These are phyloP conservation scores for Trichoderma atrobrunneum DNA, from an alignment of 2,329 filamentous ascomycete genomes.

Conservation along the genomic window DNA sequence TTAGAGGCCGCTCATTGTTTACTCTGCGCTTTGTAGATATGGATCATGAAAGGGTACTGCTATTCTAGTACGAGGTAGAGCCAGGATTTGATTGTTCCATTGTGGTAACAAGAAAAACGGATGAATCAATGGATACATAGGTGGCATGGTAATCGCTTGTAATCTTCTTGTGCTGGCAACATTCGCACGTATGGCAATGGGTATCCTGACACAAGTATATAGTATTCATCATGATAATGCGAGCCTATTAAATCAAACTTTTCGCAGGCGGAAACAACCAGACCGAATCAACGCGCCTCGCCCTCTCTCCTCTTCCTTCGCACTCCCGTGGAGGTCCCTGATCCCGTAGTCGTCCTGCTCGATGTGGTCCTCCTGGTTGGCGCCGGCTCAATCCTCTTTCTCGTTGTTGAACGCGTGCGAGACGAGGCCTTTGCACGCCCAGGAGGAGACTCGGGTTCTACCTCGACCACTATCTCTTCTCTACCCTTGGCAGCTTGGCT, in stretches of 20 bases:
- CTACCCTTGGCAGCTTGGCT: conserved; percentile 31
- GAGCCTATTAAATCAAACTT: conserved; percentile 12
- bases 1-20: not conserved
- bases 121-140: not conserved
- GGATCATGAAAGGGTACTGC: not conserved
- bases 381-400: conserved; percentile 42
- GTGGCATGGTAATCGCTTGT: not conserved
- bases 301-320: conserved; percentile 36
- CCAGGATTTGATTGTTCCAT: not conserved
- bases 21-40: not conserved
- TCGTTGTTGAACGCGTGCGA: conserved; percentile 8
- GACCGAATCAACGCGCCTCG: not conserved
- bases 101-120: not conserved
- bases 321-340: conserved; percentile 23
- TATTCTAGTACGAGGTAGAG: not conserved
- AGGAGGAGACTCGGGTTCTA: conserved; percentile 31
- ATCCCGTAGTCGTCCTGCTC: not conserved
- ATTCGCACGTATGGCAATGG: not conserved
- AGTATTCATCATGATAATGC: conserved; percentile 2
- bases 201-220: not conserved
- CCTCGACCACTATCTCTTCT: conserved; percentile 41
- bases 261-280: not conserved
- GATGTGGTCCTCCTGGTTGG: conserved; percentile 40
- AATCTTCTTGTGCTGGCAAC: not conserved
- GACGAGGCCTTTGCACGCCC: not conserved